Evolutionary conservation across 768 basidiomycete genomes (phyloP), one percentile per base, ranked within the genome.

Genomic region (Calocybe indica): DNA sequence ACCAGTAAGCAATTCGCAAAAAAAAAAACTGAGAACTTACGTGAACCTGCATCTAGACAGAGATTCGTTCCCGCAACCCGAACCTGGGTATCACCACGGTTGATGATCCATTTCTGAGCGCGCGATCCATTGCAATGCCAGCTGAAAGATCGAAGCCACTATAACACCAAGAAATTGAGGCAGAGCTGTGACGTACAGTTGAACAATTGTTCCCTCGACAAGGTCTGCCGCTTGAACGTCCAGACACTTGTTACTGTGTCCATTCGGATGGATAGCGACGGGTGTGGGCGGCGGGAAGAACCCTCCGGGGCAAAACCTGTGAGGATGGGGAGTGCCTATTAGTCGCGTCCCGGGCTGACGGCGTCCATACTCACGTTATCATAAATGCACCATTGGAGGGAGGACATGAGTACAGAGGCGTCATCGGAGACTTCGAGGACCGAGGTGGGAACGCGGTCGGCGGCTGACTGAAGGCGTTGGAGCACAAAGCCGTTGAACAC

Each of bases 31-130:
- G 2, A 6, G 12, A 9, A 13, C 41, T 11, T 47, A 63, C 64
- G 50, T 9, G 62, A 58, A 2, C 65, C 65, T 13, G 68, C 63
- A 40, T 69, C 68, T 35, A 69, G 58, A 44, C 68, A 67, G 48
- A 62, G 68, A 28, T 62, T 62, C 1, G 64, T 65, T 1, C 61
- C 62, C 1, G 59, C 60, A 3, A 69, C 43, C 42, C 50, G 54
- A 42, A 69, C 57, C 41, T 60, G 58, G 28, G 64, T 65, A 6
- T 36, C 43, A 6, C 62, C 66, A 7, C 47, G 45, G 30, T 49
- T 54, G 31, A 69, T 38, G 7, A 58, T 15, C 66, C 67, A 69
- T 30, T 59, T 51, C 28, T 67, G 66, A 1, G 63, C 65, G 12
- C 45, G 45, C 4, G 59, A 57, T 14, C 57, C 60, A 42, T 67